These are phyloP conservation scores for Fusarium sp. DNA, from an alignment of 2,329 filamentous ascomycete genomes.

Conservation along the genomic window DNA sequence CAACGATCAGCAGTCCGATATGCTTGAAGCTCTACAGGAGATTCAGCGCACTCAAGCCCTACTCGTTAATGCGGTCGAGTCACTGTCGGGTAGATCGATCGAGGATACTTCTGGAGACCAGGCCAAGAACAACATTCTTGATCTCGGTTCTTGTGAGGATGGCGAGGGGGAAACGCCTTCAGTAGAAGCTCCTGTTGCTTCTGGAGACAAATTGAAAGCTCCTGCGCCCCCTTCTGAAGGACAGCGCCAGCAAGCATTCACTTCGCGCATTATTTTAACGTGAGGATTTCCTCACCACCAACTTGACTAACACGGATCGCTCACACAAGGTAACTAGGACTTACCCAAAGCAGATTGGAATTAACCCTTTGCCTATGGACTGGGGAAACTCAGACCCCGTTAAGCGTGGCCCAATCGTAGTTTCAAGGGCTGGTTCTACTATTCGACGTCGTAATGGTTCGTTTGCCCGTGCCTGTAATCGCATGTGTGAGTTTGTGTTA, in stretches of 20 bases:
- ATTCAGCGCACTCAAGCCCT: constrained; percentile 57
- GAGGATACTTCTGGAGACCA: constrained; percentile 19
- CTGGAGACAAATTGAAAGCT: constrained; percentile 39
- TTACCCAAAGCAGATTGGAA: constrained; percentile 93
- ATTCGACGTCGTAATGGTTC: constrained; percentile 84
- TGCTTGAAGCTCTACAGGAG: constrained; percentile 51
- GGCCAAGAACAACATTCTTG: constrained; percentile 19
- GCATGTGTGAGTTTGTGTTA: constrained; percentile 14
- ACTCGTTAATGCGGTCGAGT: constrained; percentile 55
- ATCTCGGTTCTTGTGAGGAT: constrained; percentile 24
- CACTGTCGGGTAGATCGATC: constrained; percentile 50
- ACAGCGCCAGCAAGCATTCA: constrained; percentile 59
- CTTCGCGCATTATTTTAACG: constrained; percentile 68
- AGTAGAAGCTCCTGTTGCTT: constrained; percentile 23
- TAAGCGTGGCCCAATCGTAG: constrained; percentile 86
- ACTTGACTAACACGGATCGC: constrained; percentile 8
- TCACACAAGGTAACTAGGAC: constrained; percentile 61
- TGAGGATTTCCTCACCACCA: constrained; percentile 46
- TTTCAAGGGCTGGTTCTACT: constrained; percentile 79
- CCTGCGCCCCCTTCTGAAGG: constrained; percentile 43
- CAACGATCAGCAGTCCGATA: constrained; percentile 34
- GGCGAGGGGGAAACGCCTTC: constrained; percentile 12
- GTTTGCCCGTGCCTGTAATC: constrained; percentile 44
- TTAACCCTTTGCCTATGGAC: constrained; percentile 87
- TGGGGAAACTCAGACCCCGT: constrained; percentile 85